A percentile compares a stretch with the other conserved stretches of the same genome.
Evolutionary conservation across 495 filamentous ascomycete genomes (phyloP).

Genomic region (Darksidea phi): DNA sequence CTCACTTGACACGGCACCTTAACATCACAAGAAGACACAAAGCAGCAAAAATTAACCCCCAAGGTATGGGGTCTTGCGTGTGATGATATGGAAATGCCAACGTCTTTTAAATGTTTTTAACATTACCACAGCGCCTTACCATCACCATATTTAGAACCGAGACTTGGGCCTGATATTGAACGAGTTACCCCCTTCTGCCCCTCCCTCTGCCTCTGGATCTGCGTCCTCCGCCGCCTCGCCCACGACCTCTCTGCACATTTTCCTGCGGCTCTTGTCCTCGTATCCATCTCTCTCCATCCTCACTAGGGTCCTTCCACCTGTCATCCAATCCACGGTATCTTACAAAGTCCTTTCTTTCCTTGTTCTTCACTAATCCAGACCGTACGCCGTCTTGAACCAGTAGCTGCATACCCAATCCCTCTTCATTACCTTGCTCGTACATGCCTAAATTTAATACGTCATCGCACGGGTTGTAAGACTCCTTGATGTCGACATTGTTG

Average conservation of each 20-base stretch:
- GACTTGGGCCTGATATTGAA: no score
- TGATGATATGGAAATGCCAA: no score
- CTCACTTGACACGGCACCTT: no score
- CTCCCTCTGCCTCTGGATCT: slow-evolving; percentile 1
- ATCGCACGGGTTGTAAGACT: slow-evolving; percentile 27
- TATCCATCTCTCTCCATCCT: slow-evolving; percentile 9
- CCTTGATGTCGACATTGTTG: slow-evolving; percentile 23
- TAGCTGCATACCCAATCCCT: slow-evolving; percentile 30
- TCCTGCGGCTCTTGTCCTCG: slow-evolving; percentile 13
- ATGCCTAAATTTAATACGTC: slow-evolving; percentile 39
- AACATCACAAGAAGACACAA: no score
- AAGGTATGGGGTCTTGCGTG: no score
- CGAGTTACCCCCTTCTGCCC: neutral
- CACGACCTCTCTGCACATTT: neutral
- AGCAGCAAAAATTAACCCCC: no score
- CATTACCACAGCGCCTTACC: no score
- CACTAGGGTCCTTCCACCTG: slow-evolving; percentile 24
- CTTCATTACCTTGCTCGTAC: slow-evolving; percentile 35
- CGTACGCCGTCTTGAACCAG: slow-evolving; percentile 35
- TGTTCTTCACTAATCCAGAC: slow-evolving; percentile 6
- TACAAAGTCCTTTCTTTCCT: slow-evolving; percentile 13
- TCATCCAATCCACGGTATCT: slow-evolving; percentile 16
- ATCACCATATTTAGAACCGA: no score
- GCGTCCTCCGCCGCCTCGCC: slow-evolving; percentile 3
- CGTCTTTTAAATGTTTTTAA: no score